These are phyloP conservation scores for Candida schatavii DNA, from an alignment of 805 yeast species.

Conservation along the genomic window DNA sequence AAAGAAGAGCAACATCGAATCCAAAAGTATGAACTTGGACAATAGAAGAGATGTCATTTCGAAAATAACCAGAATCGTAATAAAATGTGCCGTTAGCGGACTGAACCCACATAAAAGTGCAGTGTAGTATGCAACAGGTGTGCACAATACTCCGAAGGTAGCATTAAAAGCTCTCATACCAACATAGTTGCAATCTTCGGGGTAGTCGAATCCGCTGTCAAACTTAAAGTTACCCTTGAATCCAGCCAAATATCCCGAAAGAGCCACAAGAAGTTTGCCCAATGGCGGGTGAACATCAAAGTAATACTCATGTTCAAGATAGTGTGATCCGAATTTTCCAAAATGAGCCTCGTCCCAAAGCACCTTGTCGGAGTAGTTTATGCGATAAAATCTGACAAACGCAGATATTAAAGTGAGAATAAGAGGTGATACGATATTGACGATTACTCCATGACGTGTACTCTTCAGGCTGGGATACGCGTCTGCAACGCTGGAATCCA, in stretches of 20 bases:
- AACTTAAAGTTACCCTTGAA: constrained; percentile 88
- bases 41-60: constrained; percentile 83
- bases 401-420: constrained; percentile 36
- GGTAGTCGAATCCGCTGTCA: constrained; percentile 77
- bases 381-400: constrained; percentile 62
- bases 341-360: constrained; percentile 99
- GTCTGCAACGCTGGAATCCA: not conserved
- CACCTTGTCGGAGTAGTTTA: constrained; percentile 69
- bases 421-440: constrained; percentile 16
- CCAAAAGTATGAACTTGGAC: constrained; percentile 86
- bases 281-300: constrained; percentile 98
- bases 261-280: constrained; percentile 89
- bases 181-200: constrained; percentile 73
- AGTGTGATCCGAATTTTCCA: constrained; percentile 93
- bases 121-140: constrained; percentile 84
- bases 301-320: constrained; percentile 82
- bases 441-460: not conserved
- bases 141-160: constrained; percentile 74
- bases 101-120: constrained; percentile 73
- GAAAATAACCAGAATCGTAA: constrained; percentile 74
- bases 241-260: constrained; percentile 77
- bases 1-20: constrained; percentile 87
- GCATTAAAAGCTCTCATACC: constrained; percentile 90
- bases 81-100: constrained; percentile 69
- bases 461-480: not conserved